Base-by-base conservation (phyloP, 169 alveolate genomes). In the Plasmodium gaboni region DNA sequence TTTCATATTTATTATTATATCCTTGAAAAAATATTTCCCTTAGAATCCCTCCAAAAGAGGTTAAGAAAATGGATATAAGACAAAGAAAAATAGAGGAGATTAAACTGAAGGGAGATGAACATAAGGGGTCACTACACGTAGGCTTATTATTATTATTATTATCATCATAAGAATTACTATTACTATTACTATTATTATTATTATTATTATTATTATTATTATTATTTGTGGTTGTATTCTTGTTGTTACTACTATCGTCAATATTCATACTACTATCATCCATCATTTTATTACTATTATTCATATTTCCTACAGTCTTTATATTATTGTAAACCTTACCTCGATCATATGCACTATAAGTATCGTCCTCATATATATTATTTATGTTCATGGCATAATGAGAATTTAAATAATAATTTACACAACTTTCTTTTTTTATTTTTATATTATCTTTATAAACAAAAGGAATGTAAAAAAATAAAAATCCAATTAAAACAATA, bases 1-100 rank as follows among this genome's bases (percentile, higher is more conserved):
- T n/a, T 17, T 38, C 48, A 51, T 15, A 10, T 68, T 55, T 55
- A 13, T 57, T 68, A 7, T 55, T 53, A 68, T 83, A 83, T 26
- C 69, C 91, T n/a, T 26, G 55, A 71, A 83, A 83, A 42, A 83
- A 83, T 42, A 83, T 67, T 83, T 83, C 91, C 22, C 91, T 67
- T 12, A 83, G 17, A 17, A 83, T 48, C 9, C 91, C 91, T n/a
- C 91, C 83, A 15, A 55, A 83, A 0, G 91, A 67, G 38, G 91
- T 83, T 68, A 83, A 61, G 12, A 83, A 26, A 57, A 83, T 83
- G 50, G 91, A 83, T n/a, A 68, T 4, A 22, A 83, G 26, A 15
- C 91, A 83, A 83, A 68, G 60, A 51, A 83, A 2, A 46, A 83
- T 46, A n/a, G 89, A 78, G 17, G 57, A 22, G 44, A 64, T 17